A percentile compares a stretch with the other conserved stretches of the same genome.
Conservation (phyloP, 1,139 yeast genomes). For the Magnusiomyces tetraspermus region DNA sequence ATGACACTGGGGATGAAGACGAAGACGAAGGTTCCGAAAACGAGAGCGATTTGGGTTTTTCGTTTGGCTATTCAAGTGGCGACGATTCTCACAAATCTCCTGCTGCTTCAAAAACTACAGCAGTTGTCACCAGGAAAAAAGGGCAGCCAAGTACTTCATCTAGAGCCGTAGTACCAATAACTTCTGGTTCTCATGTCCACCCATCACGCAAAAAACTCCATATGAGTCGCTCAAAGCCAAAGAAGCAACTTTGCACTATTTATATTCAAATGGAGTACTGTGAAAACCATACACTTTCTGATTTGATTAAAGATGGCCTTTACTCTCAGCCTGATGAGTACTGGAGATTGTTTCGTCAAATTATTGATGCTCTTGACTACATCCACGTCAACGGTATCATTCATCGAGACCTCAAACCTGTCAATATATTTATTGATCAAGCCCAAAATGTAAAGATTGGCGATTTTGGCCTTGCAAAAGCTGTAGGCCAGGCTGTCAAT, state of each 20-base stretch:
- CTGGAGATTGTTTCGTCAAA: conserved; percentile 82
- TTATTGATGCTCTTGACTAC: conserved; percentile 81
- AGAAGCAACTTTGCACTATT: conserved; percentile 17
- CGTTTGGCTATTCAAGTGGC: background rate
- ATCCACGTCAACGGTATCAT: conserved; percentile 91
- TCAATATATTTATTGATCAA: conserved; percentile 89
- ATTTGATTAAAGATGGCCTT: conserved; percentile 74
- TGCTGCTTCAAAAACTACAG: too few relatives aligned
- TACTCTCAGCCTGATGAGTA: conserved; percentile 66
- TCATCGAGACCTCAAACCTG: conserved; percentile 91
- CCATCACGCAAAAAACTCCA: too few relatives aligned
- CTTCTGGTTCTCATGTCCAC: too few relatives aligned
- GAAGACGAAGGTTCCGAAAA: conserved; percentile 15
- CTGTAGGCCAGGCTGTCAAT: conserved; percentile 44
- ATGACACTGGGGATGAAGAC: conserved; percentile 23
- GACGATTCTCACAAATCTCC: background rate
- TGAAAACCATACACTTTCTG: conserved; percentile 81
- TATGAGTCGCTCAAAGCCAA: too few relatives aligned
- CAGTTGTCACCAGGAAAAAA: too few relatives aligned
- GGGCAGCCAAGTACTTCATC: too few relatives aligned
- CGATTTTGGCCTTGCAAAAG: conserved; percentile 90
- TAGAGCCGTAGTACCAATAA: too few relatives aligned
- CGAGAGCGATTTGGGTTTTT: conserved; percentile 14
- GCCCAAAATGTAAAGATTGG: conserved; percentile 87
- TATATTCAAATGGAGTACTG: conserved; percentile 98